Conservation (phyloP, 2,329 filamentous ascomycete genomes). For the Lizonia empirigonia region DNA sequence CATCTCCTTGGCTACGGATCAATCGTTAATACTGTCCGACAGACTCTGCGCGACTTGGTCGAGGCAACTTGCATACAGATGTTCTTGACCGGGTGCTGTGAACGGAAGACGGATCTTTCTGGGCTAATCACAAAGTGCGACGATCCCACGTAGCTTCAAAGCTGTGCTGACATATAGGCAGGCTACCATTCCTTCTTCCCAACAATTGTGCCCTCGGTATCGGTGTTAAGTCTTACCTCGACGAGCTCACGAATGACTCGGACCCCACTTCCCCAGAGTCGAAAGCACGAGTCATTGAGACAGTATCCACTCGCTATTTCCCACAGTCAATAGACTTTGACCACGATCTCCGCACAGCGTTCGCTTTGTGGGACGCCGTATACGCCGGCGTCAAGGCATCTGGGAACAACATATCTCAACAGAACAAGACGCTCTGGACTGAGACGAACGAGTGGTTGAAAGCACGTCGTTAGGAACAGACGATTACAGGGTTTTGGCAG, state of each 20-base stretch:
- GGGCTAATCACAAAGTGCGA: slow-evolving; percentile 74
- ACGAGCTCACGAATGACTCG: slow-evolving; percentile 64
- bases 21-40: slow-evolving; percentile 77
- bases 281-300: slow-evolving; percentile 57
- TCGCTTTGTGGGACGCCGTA: slow-evolving; percentile 69
- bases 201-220: slow-evolving; percentile 79
- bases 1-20: slow-evolving; percentile 87
- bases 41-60: slow-evolving; percentile 78
- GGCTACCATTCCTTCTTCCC: slow-evolving; percentile 69
- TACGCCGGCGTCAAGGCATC: slow-evolving; percentile 63
- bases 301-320: slow-evolving; percentile 64
- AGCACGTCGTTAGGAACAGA: slow-evolving; percentile 31
- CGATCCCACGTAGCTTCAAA: slow-evolving; percentile 33
- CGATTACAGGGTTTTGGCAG: neutral
- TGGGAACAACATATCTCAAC: slow-evolving; percentile 51
- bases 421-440: slow-evolving; percentile 60
- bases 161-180: slow-evolving; percentile 20
- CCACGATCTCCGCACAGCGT: slow-evolving; percentile 64
- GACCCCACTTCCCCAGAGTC: slow-evolving; percentile 60
- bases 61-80: slow-evolving; percentile 82
- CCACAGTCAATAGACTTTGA: slow-evolving; percentile 64
- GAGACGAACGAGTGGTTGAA: slow-evolving; percentile 65
- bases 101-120: slow-evolving; percentile 64
- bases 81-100: slow-evolving; percentile 79
- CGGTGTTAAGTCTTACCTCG: slow-evolving; percentile 78